Conservation (phyloP, 495 filamentous ascomycete genomes). For the Penicillium herquei region DNA sequence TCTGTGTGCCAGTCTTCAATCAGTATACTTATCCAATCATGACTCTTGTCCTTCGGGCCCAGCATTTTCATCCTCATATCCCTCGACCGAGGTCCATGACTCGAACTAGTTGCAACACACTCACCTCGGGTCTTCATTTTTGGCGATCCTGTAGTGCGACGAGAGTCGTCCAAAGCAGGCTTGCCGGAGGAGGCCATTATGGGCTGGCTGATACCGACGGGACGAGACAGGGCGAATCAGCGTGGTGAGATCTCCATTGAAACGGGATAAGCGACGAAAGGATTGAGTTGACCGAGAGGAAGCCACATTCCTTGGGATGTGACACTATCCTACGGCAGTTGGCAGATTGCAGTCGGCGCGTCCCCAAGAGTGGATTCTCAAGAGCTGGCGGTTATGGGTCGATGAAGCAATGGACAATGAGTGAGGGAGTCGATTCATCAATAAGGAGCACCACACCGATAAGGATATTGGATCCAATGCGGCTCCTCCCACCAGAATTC, state of each 20-base stretch:
- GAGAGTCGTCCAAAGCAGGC: constrained; percentile 44
- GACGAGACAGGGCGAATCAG: constrained; percentile 33
- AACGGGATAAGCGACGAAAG: constrained; percentile 26
- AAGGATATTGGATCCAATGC: constrained; percentile 15
- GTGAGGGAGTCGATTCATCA: constrained; percentile 11
- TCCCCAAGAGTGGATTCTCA: neutral
- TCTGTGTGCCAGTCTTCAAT: constrained; percentile 36
- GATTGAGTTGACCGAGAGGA: constrained; percentile 33
- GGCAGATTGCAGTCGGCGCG: constrained; percentile 13
- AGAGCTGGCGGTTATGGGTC: constrained; percentile 9
- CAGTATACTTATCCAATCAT: constrained; percentile 4
- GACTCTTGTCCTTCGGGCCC: constrained; percentile 2
- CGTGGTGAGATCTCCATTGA: constrained; percentile 46
- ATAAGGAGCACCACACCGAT: constrained; percentile 10
- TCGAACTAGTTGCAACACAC: constrained; percentile 14
- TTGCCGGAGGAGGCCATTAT: constrained; percentile 46
- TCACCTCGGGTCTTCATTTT: constrained; percentile 64
- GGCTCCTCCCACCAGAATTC: constrained; percentile 15
- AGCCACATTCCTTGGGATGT: constrained; percentile 42
- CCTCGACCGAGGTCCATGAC: neutral
- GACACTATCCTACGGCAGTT: constrained; percentile 14
- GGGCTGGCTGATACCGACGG: constrained; percentile 31
- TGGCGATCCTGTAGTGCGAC: constrained; percentile 53
- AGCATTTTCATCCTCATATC: neutral
- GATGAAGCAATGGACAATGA: constrained; percentile 20